Evolutionary conservation across 2,329 filamentous ascomycete species (phyloP), one percentile per base, ranked within the genome.

Genomic region (Bipolaris sorokiniana): DNA sequence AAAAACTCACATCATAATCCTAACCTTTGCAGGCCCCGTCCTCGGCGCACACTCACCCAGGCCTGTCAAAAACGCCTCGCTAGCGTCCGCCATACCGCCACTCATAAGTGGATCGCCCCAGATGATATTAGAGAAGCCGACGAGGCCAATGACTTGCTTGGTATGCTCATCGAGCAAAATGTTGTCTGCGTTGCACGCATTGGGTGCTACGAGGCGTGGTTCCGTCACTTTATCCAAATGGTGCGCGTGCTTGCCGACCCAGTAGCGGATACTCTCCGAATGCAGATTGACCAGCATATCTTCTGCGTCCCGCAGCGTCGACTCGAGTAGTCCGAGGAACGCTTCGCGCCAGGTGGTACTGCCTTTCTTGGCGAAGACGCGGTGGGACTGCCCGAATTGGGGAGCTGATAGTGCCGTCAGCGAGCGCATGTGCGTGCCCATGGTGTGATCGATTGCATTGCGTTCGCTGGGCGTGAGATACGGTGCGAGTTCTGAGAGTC

Each of bases 21-120:
- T 72, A 5, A 74, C 70, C 33, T 68, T 65, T 51, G 74, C 73
- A 28, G 72, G 64, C 10, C 64, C 68, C 3, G 65, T 70, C 10
- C 64, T 61, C 42, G 65, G 65, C n/a, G 76, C 74, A 46, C 72
- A 66, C 49, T 75, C 68, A 20, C 79, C 78, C 62, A 76, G 78
- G 0, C 80, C 80, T 47, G 79, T 74, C 48, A 75, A 76, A 59
- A 82, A 81, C 1, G 75, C 73, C 13, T 73, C 71, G 28, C 70
- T 77, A 5, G 77, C 76, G 42, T 72, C 58, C 22, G 63, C 63
- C 54, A 77, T 65, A 3, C 82, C 79, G 53, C 82, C 81, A 7
- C 78, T 81, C 78, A 86, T 80, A 58, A 82, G 76, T 9, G 81
- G 73, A 68, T 87, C 84, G 1, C 84, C 84, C 83, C 84, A 86